A percentile compares a stretch with the other conserved stretches of the same genome.
Conservation (phyloP, 441 rosid species). For the Raphanus hybrid region DNA sequence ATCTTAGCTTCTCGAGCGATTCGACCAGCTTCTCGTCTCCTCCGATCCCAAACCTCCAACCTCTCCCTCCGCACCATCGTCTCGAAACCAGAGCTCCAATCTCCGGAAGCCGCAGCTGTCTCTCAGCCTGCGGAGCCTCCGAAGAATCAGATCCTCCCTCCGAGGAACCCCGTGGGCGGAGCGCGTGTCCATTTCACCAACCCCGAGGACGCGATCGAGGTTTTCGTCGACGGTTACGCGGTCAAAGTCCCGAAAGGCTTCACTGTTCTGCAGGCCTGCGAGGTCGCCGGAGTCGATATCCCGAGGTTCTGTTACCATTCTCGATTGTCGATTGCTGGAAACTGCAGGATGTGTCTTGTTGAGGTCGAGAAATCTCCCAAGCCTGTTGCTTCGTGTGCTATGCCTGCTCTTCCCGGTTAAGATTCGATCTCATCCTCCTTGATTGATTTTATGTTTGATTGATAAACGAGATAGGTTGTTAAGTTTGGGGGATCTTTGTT, state of each 20-base stretch:
- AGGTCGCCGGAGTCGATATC: conserved; percentile 94
- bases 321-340: conserved; percentile 94
- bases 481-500: conserved; percentile 1
- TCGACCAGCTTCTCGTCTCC: conserved; percentile 51
- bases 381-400: conserved; percentile 98
- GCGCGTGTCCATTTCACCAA: conserved; percentile 79
- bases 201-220: conserved; percentile 94
- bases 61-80: conserved; percentile 67
- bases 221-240: conserved; percentile 87
- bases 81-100: conserved; percentile 77
- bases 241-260: conserved; percentile 96
- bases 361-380: conserved; percentile 99
- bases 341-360: conserved; percentile 97
- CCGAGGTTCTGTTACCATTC: conserved; percentile 93
- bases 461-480: neutral
- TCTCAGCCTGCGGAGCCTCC: conserved; percentile 56
- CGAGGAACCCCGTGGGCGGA: conserved; percentile 68
- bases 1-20: conserved; percentile 72
- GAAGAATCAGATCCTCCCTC: conserved; percentile 56
- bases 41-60: conserved; percentile 45
- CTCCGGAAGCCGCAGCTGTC: conserved; percentile 66
- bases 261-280: conserved; percentile 96
- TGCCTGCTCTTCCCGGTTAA: conserved; percentile 98
- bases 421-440: conserved; percentile 14
- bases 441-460: conserved; percentile 7